phyloP scores from a whole-genome alignment of 2,329 filamentous ascomycete genomes.

The Trichoderma endophyticum region DNA sequence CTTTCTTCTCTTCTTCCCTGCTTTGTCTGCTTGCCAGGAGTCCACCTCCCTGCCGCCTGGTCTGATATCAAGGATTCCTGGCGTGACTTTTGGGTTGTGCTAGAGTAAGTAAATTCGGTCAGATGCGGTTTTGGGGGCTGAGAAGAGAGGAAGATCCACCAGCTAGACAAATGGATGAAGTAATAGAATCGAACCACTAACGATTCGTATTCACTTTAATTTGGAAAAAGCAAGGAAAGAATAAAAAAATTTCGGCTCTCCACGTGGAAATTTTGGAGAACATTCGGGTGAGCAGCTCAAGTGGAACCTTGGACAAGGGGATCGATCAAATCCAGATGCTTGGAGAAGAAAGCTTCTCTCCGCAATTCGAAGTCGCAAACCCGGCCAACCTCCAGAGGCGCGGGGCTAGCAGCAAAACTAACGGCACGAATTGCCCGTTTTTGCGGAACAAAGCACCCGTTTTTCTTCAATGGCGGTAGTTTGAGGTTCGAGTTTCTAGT shows the following conservation, averaged over 20 bases:
- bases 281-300: not conserved
- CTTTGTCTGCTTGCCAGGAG: not conserved
- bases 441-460: not conserved
- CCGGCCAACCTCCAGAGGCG: not conserved
- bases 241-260: not conserved
- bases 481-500: not conserved
- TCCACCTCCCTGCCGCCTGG: not conserved
- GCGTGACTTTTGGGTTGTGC: not conserved
- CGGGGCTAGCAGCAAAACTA: not conserved
- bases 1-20: not conserved
- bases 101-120: no score
- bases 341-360: not conserved
- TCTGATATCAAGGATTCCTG: constrained; percentile 3
- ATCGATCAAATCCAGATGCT: not conserved
- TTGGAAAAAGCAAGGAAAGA: not conserved
- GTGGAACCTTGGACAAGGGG: not conserved
- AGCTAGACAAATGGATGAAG: not conserved
- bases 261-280: constrained; percentile 4
- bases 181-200: not conserved
- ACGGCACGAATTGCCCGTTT: not conserved
- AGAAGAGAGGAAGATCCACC: not conserved
- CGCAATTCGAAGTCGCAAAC: not conserved
- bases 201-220: not conserved
- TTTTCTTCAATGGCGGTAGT: not conserved
- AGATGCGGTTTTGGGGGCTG: not conserved